These are phyloP conservation scores for Leucocoprinus birnbaumii DNA, from an alignment of 768 basidiomycete genomes.

Conservation along the genomic window DNA sequence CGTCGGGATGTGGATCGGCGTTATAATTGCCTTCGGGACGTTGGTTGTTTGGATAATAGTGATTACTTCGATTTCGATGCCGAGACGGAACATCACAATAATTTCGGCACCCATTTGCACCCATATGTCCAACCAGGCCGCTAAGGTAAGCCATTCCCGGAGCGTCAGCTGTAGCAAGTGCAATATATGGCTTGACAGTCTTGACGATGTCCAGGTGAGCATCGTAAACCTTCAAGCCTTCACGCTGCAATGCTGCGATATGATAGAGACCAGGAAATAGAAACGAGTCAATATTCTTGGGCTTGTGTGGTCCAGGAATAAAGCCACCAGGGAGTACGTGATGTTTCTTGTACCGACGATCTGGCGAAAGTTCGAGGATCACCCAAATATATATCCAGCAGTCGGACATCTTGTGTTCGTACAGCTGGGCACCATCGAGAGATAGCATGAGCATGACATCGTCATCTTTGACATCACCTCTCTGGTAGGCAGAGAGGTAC, in stretches of 20 bases:
- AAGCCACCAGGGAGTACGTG: constrained; percentile 20
- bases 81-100: constrained; percentile 4
- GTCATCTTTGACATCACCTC: constrained; percentile 20
- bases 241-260: constrained; percentile 25
- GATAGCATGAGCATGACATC: constrained; percentile 29
- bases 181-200: constrained; percentile 17
- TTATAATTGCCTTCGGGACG: constrained; percentile 22
- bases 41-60: constrained; percentile 30
- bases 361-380: constrained; percentile 23
- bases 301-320: constrained; percentile 27
- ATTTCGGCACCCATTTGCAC: constrained; percentile 10
- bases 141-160: constrained; percentile 27
- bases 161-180: constrained; percentile 31
- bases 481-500: constrained; percentile 18
- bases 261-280: constrained; percentile 32
- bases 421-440: constrained; percentile 37
- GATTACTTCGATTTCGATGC: not conserved
- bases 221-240: constrained; percentile 30
- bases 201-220: constrained; percentile 16
- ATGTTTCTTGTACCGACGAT: constrained; percentile 23
- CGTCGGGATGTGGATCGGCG: constrained; percentile 12
- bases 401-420: constrained; percentile 30
- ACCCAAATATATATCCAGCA: constrained; percentile 28
- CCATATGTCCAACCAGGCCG: constrained; percentile 31
- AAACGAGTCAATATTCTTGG: constrained; percentile 29